Evolutionary conservation across 2,329 filamentous ascomycete species (phyloP), one percentile per base, ranked within the genome.

Genomic region (Cadophora sp.): DNA sequence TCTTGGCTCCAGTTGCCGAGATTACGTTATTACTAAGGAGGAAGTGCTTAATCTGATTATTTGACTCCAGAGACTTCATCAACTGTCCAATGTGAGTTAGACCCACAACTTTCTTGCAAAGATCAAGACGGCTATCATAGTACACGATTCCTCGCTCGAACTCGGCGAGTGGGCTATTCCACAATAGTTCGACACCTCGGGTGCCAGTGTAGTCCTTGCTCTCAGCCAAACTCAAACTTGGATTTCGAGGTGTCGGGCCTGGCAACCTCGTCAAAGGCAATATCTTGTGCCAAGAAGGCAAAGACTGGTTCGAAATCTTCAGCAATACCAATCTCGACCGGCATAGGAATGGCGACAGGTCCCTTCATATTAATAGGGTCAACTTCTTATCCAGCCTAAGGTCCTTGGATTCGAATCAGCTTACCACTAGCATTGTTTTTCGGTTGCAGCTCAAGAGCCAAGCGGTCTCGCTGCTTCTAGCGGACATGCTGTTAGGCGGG

Each of bases 61-160:
- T 86, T 1, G 77, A 73, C 56, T 80, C 80, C 69, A 87, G 77
- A 63, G 81, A 82, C 53, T 83, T 75, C 80, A 87, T 85, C 56
- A 87, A 76, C n/a, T 78, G 77, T 34, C 79, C 79, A 69, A 86
- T 85, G 62, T 85, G 82, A 24, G 81, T 80, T 9, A 84, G 84
- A 1, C 84, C 85, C 48, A 86, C 80, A 3, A 84, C 84, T 80
- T 84, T 84, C 24, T 55, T 55, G 51, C 51, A 86, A 2, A 87
- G 80, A 72, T 87, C 85, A 77, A 87, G 81, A 14, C 84, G 81
- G 9, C 81, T 81, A 70, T 86, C 85, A 63, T 83, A 80, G 68
- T 86, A 87, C 6, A 86, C 62, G 37, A 72, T 70, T 29, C 70
- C 70, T 27, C 76, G 27, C 11, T 60, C 51, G 19, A 55, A 55